Percentiles rank a stretch among this genome's conserved stretches.
These are phyloP conservation scores for Aspergillus bombycis DNA, from an alignment of 2,329 filamentous ascomycete species.

Conservation along the genomic window DNA sequence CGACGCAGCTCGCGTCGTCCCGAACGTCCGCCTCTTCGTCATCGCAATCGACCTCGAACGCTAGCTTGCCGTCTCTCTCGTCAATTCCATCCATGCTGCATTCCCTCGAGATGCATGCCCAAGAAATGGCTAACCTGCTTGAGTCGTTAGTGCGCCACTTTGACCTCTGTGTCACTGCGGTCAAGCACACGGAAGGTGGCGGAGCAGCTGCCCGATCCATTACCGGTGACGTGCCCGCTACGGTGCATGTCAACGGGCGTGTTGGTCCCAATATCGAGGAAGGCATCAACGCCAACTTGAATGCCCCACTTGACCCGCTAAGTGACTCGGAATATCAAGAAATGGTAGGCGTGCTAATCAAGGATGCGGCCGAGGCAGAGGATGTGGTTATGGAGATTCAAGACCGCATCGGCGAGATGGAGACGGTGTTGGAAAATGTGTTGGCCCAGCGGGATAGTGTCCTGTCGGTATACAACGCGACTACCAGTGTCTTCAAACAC, in stretches of 20 bases:
- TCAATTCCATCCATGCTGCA: slow-evolving; percentile 59
- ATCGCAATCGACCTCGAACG: slow-evolving; percentile 37
- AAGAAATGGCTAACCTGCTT: slow-evolving; percentile 79
- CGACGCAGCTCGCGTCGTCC: slow-evolving; percentile 44
- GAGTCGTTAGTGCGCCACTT: slow-evolving; percentile 84
- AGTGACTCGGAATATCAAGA: slow-evolving; percentile 76
- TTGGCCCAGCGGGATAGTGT: slow-evolving; percentile 64
- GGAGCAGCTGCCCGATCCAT: slow-evolving; percentile 69
- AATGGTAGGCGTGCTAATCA: slow-evolving; percentile 75
- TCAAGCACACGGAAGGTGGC: slow-evolving; percentile 85
- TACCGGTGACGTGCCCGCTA: slow-evolving; percentile 62
- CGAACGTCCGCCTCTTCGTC: slow-evolving; percentile 39
- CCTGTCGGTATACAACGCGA: slow-evolving; percentile 58
- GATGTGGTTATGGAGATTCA: slow-evolving; percentile 70
- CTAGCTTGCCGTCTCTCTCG: slow-evolving; percentile 40
- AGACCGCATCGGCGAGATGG: slow-evolving; percentile 76
- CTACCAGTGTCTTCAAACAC: slow-evolving; percentile 65
- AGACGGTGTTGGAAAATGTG: slow-evolving; percentile 67
- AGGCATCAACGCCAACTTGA: slow-evolving; percentile 35
- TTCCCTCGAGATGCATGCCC: slow-evolving; percentile 71
- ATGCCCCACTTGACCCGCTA: slow-evolving; percentile 67
- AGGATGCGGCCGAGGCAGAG: slow-evolving; percentile 61
- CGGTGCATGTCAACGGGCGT: slow-evolving; percentile 47
- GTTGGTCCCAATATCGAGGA: slow-evolving; percentile 36
- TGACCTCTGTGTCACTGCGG: slow-evolving; percentile 87